Conservation (phyloP, 176 grass and related monocot species). For the Thalia dealbata region DNA sequence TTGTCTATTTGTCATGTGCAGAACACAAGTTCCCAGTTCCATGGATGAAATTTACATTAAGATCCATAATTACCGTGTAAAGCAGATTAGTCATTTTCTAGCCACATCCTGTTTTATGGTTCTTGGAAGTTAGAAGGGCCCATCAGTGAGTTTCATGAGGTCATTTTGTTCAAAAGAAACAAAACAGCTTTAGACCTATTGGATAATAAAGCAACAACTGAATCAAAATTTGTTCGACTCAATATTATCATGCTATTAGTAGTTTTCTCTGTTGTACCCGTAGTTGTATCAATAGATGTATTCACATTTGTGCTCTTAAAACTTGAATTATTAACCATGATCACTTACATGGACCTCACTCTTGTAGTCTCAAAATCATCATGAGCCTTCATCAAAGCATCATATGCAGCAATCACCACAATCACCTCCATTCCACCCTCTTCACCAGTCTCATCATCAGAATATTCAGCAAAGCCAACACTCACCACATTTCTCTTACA, state of each 20-base stretch:
- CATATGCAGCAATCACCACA: constrained; percentile 41
- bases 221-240: too few species aligned
- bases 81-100: neutral
- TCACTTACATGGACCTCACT: neutral
- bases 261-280: too few species aligned
- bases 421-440: constrained; percentile 31
- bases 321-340: neutral
- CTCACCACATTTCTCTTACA: constrained; percentile 32
- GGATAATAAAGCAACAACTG: too few species aligned
- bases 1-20: too few species aligned
- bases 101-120: neutral
- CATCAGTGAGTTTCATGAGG: neutral
- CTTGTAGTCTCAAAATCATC: constrained; percentile 55
- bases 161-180: neutral
- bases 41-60: neutral
- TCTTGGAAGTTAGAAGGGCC: neutral
- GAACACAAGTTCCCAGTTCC: too few species aligned
- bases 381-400: constrained; percentile 34
- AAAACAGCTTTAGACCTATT: too few species aligned
- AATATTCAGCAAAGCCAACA: constrained; percentile 57
- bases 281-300: neutral
- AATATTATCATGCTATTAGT: too few species aligned
- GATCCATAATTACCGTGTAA: neutral
- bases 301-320: neutral
- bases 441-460: constrained; percentile 48